Conservation (phyloP, 2,329 filamentous ascomycete genomes). For the Orbilia oligospora region DNA sequence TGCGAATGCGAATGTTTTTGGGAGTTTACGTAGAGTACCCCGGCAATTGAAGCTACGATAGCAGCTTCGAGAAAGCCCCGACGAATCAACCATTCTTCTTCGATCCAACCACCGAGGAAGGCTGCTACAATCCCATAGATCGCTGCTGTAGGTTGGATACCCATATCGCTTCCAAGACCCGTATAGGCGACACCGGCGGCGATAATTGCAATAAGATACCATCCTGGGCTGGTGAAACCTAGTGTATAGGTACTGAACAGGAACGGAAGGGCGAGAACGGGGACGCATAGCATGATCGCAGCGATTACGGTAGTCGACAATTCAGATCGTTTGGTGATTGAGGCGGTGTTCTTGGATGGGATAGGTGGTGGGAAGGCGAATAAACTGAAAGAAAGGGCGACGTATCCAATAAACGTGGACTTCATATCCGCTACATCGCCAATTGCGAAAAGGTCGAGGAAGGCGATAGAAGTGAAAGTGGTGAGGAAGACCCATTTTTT, state of each 20-base stretch:
- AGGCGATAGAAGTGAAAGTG: constrained; percentile 39
- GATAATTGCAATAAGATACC: constrained; percentile 52
- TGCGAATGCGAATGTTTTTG: constrained; percentile 5
- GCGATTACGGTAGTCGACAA: constrained; percentile 45
- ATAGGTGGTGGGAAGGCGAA: constrained; percentile 48
- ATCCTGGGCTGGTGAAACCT: constrained; percentile 50
- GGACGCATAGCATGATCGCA: constrained; percentile 27
- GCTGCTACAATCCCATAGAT: constrained; percentile 35
- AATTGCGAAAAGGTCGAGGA: constrained; percentile 50
- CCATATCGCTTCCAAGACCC: constrained; percentile 7
- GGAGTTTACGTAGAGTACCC: constrained; percentile 28
- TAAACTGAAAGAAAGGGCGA: constrained; percentile 16
- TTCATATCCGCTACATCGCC: constrained; percentile 46
- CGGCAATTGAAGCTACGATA: constrained; percentile 31
- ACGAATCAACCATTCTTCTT: constrained; percentile 42
- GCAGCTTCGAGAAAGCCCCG: constrained; percentile 43
- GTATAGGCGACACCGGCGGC: constrained; percentile 46
- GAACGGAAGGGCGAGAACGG: constrained; percentile 44
- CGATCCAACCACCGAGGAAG: constrained; percentile 49
- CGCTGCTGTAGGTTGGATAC: constrained; percentile 29
- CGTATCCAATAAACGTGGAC: constrained; percentile 41
- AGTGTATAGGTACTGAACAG: constrained; percentile 33
- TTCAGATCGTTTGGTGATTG: constrained; percentile 39
- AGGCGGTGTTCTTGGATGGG: constrained; percentile 13
- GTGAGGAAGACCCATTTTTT: constrained; percentile 54